phyloP scores from a whole-genome alignment of 805 yeast species.

The Schwanniomyces vanrijiae region DNA sequence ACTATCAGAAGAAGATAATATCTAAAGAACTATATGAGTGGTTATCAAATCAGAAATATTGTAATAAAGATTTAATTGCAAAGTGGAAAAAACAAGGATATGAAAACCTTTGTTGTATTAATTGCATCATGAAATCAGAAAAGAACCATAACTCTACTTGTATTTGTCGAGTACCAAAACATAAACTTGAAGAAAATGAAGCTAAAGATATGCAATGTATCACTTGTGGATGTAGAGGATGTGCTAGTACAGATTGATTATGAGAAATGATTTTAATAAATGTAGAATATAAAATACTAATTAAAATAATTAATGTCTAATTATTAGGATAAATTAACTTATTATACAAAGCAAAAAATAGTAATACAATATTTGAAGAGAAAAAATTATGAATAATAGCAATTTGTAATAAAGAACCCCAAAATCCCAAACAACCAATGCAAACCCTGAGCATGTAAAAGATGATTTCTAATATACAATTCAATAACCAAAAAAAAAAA shows the following conservation, averaged over 20 bases:
- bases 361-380: background rate
- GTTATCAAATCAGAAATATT: constrained; percentile 64
- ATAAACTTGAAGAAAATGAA: constrained; percentile 39
- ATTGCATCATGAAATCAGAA: constrained; percentile 67
- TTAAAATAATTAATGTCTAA: constrained; percentile 2
- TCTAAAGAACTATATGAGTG: constrained; percentile 69
- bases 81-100: constrained; percentile 84
- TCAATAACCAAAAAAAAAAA: background rate
- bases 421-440: background rate
- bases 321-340: background rate
- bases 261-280: background rate
- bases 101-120: constrained; percentile 80
- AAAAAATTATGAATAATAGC: background rate
- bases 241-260: constrained; percentile 67
- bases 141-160: constrained; percentile 66
- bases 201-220: constrained; percentile 51
- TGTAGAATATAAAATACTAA: background rate
- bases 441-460: background rate
- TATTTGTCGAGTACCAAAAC: constrained; percentile 81
- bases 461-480: background rate
- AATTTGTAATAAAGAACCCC: background rate
- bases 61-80: constrained; percentile 71
- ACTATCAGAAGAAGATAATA: constrained; percentile 69
- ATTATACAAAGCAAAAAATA: background rate
- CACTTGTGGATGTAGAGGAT: constrained; percentile 84